phyloP scores from a whole-genome alignment of 1,284 basidiomycete genomes.

The Austroboletus niveus region DNA sequence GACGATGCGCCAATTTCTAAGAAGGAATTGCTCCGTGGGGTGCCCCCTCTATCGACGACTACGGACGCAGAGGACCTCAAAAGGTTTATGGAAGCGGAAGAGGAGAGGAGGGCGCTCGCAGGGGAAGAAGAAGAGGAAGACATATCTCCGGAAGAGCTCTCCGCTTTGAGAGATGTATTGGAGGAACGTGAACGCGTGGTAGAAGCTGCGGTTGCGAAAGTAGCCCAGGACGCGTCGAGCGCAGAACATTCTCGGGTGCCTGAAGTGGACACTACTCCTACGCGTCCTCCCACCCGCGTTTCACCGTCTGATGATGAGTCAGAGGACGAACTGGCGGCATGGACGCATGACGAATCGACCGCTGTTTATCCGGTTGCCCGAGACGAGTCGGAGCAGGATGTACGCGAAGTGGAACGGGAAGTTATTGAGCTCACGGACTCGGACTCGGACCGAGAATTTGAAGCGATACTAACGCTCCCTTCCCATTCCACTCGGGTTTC shows the following conservation, averaged over 20 bases:
- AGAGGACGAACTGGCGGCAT: constrained; percentile 46
- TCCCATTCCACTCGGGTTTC: constrained; percentile 16
- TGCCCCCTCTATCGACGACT: constrained; percentile 48
- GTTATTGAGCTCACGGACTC: constrained; percentile 39
- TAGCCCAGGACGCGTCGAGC: constrained; percentile 3
- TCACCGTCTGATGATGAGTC: constrained; percentile 32
- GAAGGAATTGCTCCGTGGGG: constrained; percentile 28
- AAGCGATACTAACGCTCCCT: constrained; percentile 25
- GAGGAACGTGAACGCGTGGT: constrained; percentile 15
- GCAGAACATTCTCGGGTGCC: constrained; percentile 30
- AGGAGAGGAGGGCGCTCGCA: constrained; percentile 43
- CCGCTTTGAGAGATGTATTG: constrained; percentile 17
- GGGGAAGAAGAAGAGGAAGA: constrained; percentile 39
- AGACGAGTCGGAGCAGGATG: constrained; percentile 15
- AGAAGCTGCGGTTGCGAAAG: constrained; percentile 18
- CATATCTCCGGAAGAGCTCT: constrained; percentile 17
- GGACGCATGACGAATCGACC: constrained; percentile 41
- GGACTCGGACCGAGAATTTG: constrained; percentile 31
- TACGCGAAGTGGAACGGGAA: constrained; percentile 19
- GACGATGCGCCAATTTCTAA: constrained; percentile 33
- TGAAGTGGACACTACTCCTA: constrained; percentile 19
- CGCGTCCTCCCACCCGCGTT: constrained; percentile 6
- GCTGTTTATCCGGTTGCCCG: constrained; percentile 25
- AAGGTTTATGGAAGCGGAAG: constrained; percentile 66
- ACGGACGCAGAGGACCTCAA: constrained; percentile 56